Evolutionary conservation across 2,329 filamentous ascomycete genomes (phyloP).

Genomic region (Monilinia vaccinii-corymbosi): DNA sequence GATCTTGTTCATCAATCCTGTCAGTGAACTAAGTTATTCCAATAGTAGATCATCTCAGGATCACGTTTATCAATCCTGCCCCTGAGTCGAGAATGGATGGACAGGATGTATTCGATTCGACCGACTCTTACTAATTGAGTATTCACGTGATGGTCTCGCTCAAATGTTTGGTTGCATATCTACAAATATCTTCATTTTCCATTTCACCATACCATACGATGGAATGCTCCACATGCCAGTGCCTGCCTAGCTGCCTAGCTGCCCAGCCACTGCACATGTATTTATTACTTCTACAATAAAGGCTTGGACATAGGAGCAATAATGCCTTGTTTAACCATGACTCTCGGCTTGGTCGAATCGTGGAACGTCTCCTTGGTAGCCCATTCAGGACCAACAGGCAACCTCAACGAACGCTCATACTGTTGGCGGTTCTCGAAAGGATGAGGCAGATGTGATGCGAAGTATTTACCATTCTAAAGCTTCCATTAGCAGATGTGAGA

Average conservation of each 20-base stretch:
- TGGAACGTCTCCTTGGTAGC: slow-evolving; percentile 94
- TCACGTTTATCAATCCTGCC: too few species aligned
- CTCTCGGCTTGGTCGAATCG: slow-evolving; percentile 75
- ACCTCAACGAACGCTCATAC: slow-evolving; percentile 78
- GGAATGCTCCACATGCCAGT: too few species aligned
- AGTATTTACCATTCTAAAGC: slow-evolving; percentile 68
- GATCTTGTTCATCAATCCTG: too few species aligned
- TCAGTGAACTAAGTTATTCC: too few species aligned
- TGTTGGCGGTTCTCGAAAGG: slow-evolving; percentile 81
- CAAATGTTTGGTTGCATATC: too few species aligned
- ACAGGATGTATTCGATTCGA: too few species aligned
- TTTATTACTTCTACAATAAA: slow-evolving; percentile 19
- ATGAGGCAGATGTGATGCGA: slow-evolving; percentile 76
- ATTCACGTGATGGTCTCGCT: too few species aligned
- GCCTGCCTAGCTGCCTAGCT: not conserved
- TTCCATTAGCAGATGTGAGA: slow-evolving; percentile 7
- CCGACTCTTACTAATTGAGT: too few species aligned
- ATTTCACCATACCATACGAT: not conserved
- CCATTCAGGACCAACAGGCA: slow-evolving; percentile 92
- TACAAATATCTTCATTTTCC: not conserved
- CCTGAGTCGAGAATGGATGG: too few species aligned
- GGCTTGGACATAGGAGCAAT: slow-evolving; percentile 84
- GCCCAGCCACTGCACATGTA: not conserved
- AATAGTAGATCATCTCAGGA: too few species aligned
- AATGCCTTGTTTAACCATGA: slow-evolving; percentile 84